phyloP scores from a whole-genome alignment of 768 basidiomycete genomes.

The Termitomyces sp. region DNA sequence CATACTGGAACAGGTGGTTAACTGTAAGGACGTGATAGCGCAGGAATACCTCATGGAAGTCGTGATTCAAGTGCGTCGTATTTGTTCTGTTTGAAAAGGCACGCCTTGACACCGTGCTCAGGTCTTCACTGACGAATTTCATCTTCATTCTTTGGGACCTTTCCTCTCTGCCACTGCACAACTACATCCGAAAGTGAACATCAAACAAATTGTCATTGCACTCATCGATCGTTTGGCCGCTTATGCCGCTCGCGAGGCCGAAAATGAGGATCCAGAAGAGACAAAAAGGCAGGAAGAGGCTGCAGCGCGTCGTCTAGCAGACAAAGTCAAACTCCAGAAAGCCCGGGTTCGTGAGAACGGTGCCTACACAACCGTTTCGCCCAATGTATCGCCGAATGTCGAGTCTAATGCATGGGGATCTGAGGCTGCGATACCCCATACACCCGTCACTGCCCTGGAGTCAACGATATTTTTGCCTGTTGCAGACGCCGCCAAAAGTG shows the following conservation, averaged over 20 bases:
- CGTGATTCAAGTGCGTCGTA: conserved; percentile 79
- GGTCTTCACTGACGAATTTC: conserved; percentile 99
- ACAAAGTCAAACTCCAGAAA: conserved; percentile 76
- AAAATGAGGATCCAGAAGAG: conserved; percentile 94
- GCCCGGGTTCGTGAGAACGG: conserved; percentile 53
- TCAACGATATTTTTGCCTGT: conserved; percentile 23
- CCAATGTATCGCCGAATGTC: conserved; percentile 30
- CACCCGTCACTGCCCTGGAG: conserved; percentile 24
- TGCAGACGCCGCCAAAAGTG: conserved; percentile 19
- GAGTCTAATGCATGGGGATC: conserved; percentile 42
- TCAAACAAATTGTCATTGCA: conserved; percentile 97
- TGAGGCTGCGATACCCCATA: conserved; percentile 28
- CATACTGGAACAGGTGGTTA: conserved; percentile 94
- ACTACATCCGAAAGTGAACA: conserved; percentile 96
- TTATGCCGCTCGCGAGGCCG: conserved; percentile 95
- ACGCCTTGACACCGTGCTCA: conserved; percentile 21
- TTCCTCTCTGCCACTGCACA: conserved; percentile 96
- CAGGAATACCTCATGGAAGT: conserved; percentile 99
- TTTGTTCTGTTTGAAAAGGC: background rate
- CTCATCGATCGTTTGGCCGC: conserved; percentile 94
- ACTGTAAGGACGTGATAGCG: conserved; percentile 97
- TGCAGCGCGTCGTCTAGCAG: conserved; percentile 81
- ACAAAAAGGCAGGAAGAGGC: conserved; percentile 91
- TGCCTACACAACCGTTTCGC: conserved; percentile 25
- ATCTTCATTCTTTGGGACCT: conserved; percentile 90